Evolutionary conservation across 2,329 filamentous ascomycete genomes (phyloP), one percentile per base, ranked within the genome.

Genomic region (Ophiostoma novo-ulmi): DNA sequence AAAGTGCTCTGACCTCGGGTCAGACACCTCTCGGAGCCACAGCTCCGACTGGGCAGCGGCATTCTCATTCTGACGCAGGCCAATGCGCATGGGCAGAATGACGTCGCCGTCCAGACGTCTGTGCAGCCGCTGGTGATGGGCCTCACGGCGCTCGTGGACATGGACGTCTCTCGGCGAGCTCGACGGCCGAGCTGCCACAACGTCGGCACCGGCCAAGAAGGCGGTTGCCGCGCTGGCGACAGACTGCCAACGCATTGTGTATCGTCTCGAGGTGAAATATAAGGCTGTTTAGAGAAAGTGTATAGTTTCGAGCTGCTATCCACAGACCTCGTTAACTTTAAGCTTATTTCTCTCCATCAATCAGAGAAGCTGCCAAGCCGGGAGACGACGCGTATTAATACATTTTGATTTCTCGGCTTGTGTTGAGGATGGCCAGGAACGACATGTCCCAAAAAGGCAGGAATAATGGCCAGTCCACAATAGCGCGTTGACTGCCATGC

Each of bases 1-100:
- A 72, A 79, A 82, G 44, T 77, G 76, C 1, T 73, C 6, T 3
- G 77, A 77, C 6, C 71, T 68, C 1, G 77, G 76, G 69, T 76
- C 74, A 8, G 76, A 67, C 73, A 79, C 77, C 64, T 77, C 77
- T 74, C 78, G 77, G 36, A 79, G 73, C 70, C 73, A 75, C 14
- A 77, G 70, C 65, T 78, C 65, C 38, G 65, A 41, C 65, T 41
- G 76, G 38, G 78, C 71, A 17, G 64, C 69, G 1, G 77, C 75
- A n/a, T 78, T 65, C 48, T 78, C 79, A 68, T 72, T 73, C 71
- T 78, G 76, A 68, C 71, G 70, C 35, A 75, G 73, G 35, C 74
- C 74, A 14, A 75, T 73, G 7, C 74, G 72, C 74, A 75, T 75
- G 22, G 74, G 74, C 68, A 75, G 71, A 58, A 77, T 13, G 8